Base-by-base conservation (phyloP, 2,329 filamentous ascomycete species). In the Diaporthe vaccinii region DNA sequence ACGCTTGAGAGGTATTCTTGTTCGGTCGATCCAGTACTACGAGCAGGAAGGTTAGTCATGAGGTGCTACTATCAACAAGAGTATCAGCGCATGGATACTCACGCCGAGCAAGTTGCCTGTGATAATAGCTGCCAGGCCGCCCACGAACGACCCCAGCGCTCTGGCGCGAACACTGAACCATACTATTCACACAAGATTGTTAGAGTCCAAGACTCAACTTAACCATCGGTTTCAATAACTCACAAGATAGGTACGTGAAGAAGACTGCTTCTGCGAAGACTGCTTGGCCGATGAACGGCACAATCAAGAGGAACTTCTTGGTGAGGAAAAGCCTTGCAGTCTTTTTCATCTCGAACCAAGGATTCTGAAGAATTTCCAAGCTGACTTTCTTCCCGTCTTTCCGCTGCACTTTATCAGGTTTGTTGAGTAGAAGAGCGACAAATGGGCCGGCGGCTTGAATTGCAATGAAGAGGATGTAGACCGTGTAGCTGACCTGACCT, bases 221-320 rank as follows among this genome's bases (percentile, higher is more conserved):
- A 36, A 10, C 15, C 1, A 15, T 28, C 17, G 58, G 77, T n/a
- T 28, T 12, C 10, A 1, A 39, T 8, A 4, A 82, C 84, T 78
- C 72, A 85, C 86, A 77, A 12, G 87, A 86, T 10, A 92, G 84
- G 75, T 92, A 95, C 0, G 93, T 94, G 81, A 92, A 94, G 82
- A 92, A 93, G 0, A 95, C 92, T 0, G 93, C 91, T 80, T 95
- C 93, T 0, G 91, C 85, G 80, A 93, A 95, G 0, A 94, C 93
- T 0, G 91, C 91, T 78, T 94, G 92, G 1, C 91, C 91, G 53
- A 95, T 94, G 77, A 93, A 90, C 0, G 92, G 87, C 4, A 94
- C 82, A 1, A 94, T 86, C 0, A 94, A 84, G 1, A 95, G 82
- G 75, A 93, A 94, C 41, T 89, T 88, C 58, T 87, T 90, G 2